Base-by-base conservation (phyloP, 768 basidiomycete species). In the Candolleomyces eurysporus region DNA sequence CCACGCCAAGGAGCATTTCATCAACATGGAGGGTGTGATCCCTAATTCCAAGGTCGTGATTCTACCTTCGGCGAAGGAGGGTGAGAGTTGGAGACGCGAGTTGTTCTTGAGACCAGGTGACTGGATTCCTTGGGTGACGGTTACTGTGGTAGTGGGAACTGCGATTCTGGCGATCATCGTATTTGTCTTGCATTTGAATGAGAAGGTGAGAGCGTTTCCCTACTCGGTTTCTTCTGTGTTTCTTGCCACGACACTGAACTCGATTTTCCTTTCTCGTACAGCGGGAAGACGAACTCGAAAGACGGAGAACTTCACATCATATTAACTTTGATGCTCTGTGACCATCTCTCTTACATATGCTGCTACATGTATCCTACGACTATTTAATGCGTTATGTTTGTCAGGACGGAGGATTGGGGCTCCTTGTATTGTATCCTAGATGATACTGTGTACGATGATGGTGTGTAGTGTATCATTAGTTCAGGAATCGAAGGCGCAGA, bases 1-100 rank as follows among this genome's bases (percentile, higher is more conserved):
- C 32, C 88, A 92, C 61, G 72, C 80, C 0, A 71, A 78, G 40
- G 70, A 87, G 39, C 93, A 96, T 69, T 93, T 81, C 65, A 94
- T 96, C 72, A 89, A 90, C 70, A 90, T 98, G 83, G 97, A 98
- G 70, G 96, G 96, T 30, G 90, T 99, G 39, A 95, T 99, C 49
- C 97, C 97, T 0, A 98, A 99, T 72, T 97, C 95, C 4, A 94
- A 94, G 64, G 86, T 99, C 14, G 90, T 98, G n/a, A 95, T 99
- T 67, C 85, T 90, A 43, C 96, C 96, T 0, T 84, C 89, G 0
- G 69, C 79, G 3, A 78, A 78, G 7, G 78, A 79, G 21, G 83
- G 80, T 4, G 82, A 82, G 14, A 73, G 78, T 31, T 99, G 97
- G 97, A 90, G 86, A 68, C 85, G 88, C 55, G 90, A 96, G 75